These are phyloP conservation scores for Apiospora pterosperma DNA, from an alignment of 2,329 filamentous ascomycete genomes.

Conservation along the genomic window DNA sequence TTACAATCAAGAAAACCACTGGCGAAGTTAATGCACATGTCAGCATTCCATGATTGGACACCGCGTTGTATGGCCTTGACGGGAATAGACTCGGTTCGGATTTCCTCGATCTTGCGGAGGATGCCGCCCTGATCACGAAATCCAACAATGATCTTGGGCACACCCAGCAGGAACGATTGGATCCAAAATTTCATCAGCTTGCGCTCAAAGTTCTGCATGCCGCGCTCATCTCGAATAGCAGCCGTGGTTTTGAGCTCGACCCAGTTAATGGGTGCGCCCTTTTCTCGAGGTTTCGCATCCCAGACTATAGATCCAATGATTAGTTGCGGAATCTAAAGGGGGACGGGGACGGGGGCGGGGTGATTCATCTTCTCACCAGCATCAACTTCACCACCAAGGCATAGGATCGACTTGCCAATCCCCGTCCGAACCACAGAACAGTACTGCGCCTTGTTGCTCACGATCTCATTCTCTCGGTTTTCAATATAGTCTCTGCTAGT, in stretches of 20 bases:
- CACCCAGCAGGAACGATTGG: slow-evolving; percentile 89
- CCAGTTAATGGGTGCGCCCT: slow-evolving; percentile 75
- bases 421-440: slow-evolving; percentile 91
- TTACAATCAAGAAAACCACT: slow-evolving; percentile 72
- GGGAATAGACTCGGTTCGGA: slow-evolving; percentile 77
- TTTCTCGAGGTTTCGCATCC: slow-evolving; percentile 71
- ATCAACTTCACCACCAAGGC: slow-evolving; percentile 93
- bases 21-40: slow-evolving; percentile 90
- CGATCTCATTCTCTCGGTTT: slow-evolving; percentile 62
- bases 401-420: slow-evolving; percentile 69
- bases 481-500: slow-evolving; percentile 77
- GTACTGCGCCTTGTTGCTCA: slow-evolving; percentile 91
- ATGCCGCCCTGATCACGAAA: slow-evolving; percentile 75
- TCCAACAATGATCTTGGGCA: slow-evolving; percentile 87
- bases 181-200: slow-evolving; percentile 97
- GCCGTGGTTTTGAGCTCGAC: slow-evolving; percentile 92
- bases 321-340: slow-evolving; percentile 3
- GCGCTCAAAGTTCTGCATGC: slow-evolving; percentile 74
- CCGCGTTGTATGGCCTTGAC: slow-evolving; percentile 66
- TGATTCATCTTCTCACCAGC: slow-evolving; percentile 53
- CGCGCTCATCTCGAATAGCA: slow-evolving; percentile 63
- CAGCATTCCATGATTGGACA: slow-evolving; percentile 78
- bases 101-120: slow-evolving; percentile 69
- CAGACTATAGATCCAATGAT: slow-evolving; percentile 54
- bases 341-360: not conserved